These are phyloP conservation scores for Cylindrotheca closterium DNA, from an alignment of 108 stramenopile genomes.

Conservation along the genomic window DNA sequence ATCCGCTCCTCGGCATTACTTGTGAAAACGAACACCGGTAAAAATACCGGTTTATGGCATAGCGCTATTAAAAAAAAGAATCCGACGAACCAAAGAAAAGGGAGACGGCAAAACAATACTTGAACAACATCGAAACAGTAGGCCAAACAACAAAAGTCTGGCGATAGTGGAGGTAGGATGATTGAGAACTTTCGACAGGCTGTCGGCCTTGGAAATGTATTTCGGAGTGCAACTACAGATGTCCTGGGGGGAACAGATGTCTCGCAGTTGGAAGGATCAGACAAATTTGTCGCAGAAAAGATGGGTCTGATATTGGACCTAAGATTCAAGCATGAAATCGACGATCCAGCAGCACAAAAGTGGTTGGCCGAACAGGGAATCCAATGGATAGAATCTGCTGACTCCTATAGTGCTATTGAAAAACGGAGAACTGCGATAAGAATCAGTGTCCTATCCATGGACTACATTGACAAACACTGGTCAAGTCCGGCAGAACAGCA, in stretches of 20 bases:
- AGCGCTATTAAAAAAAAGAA: no score
- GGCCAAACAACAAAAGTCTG: background rate
- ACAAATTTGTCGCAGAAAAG: slow-evolving; percentile 8
- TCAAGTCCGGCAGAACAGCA: slow-evolving; percentile 13
- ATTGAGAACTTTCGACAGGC: slow-evolving; percentile 31
- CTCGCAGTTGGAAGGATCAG: background rate
- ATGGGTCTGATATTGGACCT: slow-evolving; percentile 39
- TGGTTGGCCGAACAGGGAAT: slow-evolving; percentile 32
- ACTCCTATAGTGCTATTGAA: background rate
- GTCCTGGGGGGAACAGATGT: slow-evolving; percentile 11
- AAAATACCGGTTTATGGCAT: no score
- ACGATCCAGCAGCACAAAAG: slow-evolving; percentile 17
- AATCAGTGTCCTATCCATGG: slow-evolving; percentile 34
- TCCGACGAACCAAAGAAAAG: no score
- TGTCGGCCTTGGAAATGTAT: slow-evolving; percentile 16
- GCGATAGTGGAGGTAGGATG: no score
- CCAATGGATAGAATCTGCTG: background rate
- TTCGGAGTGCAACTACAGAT: slow-evolving; percentile 35
- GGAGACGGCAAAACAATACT: no score
- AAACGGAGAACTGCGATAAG: slow-evolving; percentile 21
- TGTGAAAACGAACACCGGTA: no score
- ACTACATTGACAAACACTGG: slow-evolving; percentile 34
- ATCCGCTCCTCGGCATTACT: no score
- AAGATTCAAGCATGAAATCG: slow-evolving; percentile 28
- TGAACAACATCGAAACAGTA: no score